Base-by-base conservation (phyloP, 1,284 basidiomycete species). In the Agroathelia rolfsii region DNA sequence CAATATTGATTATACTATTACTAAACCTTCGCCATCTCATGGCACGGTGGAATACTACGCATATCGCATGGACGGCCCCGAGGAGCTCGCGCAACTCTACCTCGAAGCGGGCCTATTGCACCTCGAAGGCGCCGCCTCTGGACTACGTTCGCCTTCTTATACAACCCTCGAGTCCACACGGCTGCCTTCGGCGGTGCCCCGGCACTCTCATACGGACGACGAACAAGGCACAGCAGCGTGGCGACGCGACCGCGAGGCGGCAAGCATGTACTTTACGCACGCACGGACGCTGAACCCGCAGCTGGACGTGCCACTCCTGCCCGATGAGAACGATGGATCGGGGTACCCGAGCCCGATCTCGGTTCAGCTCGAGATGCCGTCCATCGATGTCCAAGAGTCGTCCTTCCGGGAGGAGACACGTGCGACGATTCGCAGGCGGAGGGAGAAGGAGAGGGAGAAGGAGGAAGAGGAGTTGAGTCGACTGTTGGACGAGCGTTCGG, bases 101-200 rank as follows among this genome's bases (percentile, higher is more conserved):
- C 57, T 81, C 5, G 77, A 82, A 51, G 77, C 77, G 3, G 82
- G 82, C 3, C 60, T 83, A 16, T 65, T 85, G 16, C 71, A 85
- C 47, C 62, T 85, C 9, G 82, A 85, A 52, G 81, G 82, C 8
- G 67, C 76, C 10, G 80, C 82, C 9, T 66, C 72, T 0, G 59
- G 62, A 9, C 61, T 85, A 18, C 66, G 83, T 19, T 66, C 76
- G 5, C 70, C 78, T 3, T 78, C 80, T 0, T 76, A 76, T 45
- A 72, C 77, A 4, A 77, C 77, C 20, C 63, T 85, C 13, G 77
- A 80, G 2, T 83, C 82, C 6, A 71, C 84, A 39, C 72, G 82
- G 24, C 61, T 75, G 22, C 70, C 74, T 20, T 55, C 58, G 28
- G 58, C 57, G 30, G 59, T 59, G 9, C 30, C 28, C 29, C 26